Base-by-base conservation (phyloP, 306 rosid genomes). In the Fragaria ananassa region DNA sequence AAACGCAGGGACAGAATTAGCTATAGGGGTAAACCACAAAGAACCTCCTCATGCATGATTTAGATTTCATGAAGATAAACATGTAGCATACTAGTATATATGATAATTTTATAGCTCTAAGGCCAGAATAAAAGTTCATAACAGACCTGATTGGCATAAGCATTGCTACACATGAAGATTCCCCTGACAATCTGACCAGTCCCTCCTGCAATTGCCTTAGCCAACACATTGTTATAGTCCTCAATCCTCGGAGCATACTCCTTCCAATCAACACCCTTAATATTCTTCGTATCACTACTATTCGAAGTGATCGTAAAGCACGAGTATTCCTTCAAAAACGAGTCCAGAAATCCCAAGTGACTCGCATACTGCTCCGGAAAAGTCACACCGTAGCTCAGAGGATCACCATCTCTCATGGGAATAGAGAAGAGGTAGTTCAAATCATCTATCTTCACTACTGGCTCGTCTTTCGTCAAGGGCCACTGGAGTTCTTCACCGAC, bases 391-490 rank as follows among this genome's bases (percentile, higher is more conserved):
- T 92, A 95, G 85, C 96, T 95, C n/a, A 95, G 91, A 71, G 96
- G 89, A 77, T 95, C 97, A 6, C 96, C 99, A 42, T 89, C 93
- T 39, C 80, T 83, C 82, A 92, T 88, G 12, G 90, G 93, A 88
- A 95, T 57, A 0, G 99, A 80, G 74, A 95, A 95, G 25, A 95
- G 81, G 68, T 95, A 95, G 78, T 84, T 83, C 14, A 92, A 81
- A 54, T 91, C 76, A 75, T 85, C 91, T 0, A 95, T 80, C 88
- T 88, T 92, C 83, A 95, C 93, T 0, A 95, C 99, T 3, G 97
- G 99, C 90, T 92, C 97, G 74, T 95, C 99, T 79, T 92, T 92
- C 18, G 99, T 92, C 78, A 95, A 76, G n/a, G 97, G 99, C 97
- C 99, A 95, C 17, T 89, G 94, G 64, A 95, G 77, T 37, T 90